phyloP scores from a whole-genome alignment of 2,329 filamentous ascomycete species.

The Eutypella sp. region DNA sequence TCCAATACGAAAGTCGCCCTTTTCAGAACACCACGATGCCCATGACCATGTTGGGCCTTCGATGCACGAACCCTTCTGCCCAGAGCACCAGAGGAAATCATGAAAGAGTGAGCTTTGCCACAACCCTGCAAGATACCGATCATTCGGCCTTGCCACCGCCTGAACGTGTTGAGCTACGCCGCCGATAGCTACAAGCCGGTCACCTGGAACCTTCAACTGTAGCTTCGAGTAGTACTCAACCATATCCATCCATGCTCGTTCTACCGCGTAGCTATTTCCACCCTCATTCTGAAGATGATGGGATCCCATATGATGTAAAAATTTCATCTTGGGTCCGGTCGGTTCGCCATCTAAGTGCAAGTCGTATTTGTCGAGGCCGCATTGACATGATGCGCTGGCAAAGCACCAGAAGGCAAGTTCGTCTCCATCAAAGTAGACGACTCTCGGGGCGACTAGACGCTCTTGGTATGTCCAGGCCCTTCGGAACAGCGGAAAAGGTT shows the following conservation, averaged over 20 bases:
- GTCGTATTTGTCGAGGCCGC: background rate
- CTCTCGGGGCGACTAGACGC: background rate
- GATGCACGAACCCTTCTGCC: background rate
- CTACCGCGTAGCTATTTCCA: background rate
- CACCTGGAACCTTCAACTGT: background rate
- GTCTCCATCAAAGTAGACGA: background rate
- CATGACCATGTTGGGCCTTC: background rate
- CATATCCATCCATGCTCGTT: background rate
- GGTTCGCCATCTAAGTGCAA: background rate
- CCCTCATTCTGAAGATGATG: background rate
- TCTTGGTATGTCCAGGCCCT: background rate
- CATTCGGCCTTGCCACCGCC: background rate
- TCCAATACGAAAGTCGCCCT: background rate
- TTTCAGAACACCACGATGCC: background rate
- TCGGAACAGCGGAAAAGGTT: background rate
- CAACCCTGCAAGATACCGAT: background rate
- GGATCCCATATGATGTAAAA: background rate
- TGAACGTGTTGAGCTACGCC: background rate
- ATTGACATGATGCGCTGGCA: background rate
- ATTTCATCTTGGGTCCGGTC: background rate
- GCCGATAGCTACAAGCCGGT: background rate
- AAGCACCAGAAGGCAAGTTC: background rate
- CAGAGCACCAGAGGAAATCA: background rate
- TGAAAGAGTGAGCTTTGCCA: background rate
- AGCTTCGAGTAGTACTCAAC: background rate